Conservation (phyloP, 169 alveolate genomes). For the Plasmodium chabaudi region DNA sequence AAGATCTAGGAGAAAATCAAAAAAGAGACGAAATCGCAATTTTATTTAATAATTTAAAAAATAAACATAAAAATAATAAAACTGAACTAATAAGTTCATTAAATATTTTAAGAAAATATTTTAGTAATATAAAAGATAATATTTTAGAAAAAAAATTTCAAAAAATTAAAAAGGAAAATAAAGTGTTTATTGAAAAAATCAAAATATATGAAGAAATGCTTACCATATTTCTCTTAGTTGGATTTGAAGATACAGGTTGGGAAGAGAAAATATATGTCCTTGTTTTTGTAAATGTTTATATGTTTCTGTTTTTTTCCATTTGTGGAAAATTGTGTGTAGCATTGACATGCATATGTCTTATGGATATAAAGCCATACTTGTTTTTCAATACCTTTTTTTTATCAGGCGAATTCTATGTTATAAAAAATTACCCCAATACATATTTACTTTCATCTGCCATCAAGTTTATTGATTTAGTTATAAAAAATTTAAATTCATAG, state of each 20-base stretch:
- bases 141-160: slow-evolving; percentile 69
- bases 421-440: slow-evolving; percentile 64
- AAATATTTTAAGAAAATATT: slow-evolving; percentile 49
- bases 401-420: slow-evolving; percentile 66
- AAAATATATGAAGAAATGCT: slow-evolving; percentile 64
- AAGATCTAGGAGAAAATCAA: slow-evolving; percentile 70
- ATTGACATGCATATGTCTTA: background rate
- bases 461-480: slow-evolving; percentile 60
- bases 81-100: slow-evolving; percentile 46
- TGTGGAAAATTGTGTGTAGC: background rate
- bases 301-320: background rate
- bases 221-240: slow-evolving; percentile 57
- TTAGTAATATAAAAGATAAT: slow-evolving; percentile 43
- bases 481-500: slow-evolving; percentile 28
- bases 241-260: slow-evolving; percentile 72
- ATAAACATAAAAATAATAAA: slow-evolving; percentile 58
- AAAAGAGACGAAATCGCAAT: slow-evolving; percentile 74
- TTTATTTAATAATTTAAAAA: slow-evolving; percentile 64
- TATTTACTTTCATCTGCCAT: slow-evolving; percentile 63
- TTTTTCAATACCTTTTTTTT: background rate
- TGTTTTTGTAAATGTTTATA: background rate
- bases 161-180: slow-evolving; percentile 68
- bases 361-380: background rate
- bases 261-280: background rate
- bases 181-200: slow-evolving; percentile 64